Evolutionary conservation across 1,284 basidiomycete species (phyloP).

Genomic region (Rhodofomes roseus): DNA sequence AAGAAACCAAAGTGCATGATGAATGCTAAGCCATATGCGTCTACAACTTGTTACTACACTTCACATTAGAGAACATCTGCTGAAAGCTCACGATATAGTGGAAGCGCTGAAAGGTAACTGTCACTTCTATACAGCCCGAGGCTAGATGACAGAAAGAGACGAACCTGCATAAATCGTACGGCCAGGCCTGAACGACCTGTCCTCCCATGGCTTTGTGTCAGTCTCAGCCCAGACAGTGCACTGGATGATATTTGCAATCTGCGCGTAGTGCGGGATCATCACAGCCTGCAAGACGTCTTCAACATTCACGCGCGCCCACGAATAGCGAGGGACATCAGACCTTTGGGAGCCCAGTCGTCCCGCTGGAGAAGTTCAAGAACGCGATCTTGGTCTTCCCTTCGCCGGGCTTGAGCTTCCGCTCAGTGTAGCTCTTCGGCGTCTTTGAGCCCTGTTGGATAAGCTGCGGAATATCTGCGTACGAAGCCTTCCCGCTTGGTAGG

Average conservation of each 20-base stretch:
- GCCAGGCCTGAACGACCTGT: constrained; percentile 44
- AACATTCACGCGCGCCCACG: neutral
- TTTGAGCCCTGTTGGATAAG: constrained; percentile 1
- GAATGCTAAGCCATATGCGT: constrained; percentile 72
- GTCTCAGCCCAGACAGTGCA: constrained; percentile 42
- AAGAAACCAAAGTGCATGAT: constrained; percentile 57
- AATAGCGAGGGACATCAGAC: constrained; percentile 30
- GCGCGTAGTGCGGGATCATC: constrained; percentile 33
- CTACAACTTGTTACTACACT: constrained; percentile 29
- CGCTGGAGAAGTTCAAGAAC: constrained; percentile 74
- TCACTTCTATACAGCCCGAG: neutral
- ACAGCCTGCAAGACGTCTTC: neutral
- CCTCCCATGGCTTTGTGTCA: constrained; percentile 21
- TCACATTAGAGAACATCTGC: no score
- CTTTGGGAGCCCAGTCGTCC: constrained; percentile 81
- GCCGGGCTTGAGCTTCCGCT: constrained; percentile 45
- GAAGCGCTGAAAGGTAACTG: constrained; percentile 23
- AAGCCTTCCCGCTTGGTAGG: constrained; percentile 1
- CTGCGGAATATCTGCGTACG: neutral
- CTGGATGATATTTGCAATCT: constrained; percentile 68
- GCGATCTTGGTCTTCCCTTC: constrained; percentile 67
- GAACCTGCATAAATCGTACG: constrained; percentile 52
- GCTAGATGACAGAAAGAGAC: neutral
- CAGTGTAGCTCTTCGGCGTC: constrained; percentile 33
- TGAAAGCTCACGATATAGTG: constrained; percentile 31